phyloP scores from a whole-genome alignment of 2,329 filamentous ascomycete species.

The Zelopaecilomyces penicillatus region DNA sequence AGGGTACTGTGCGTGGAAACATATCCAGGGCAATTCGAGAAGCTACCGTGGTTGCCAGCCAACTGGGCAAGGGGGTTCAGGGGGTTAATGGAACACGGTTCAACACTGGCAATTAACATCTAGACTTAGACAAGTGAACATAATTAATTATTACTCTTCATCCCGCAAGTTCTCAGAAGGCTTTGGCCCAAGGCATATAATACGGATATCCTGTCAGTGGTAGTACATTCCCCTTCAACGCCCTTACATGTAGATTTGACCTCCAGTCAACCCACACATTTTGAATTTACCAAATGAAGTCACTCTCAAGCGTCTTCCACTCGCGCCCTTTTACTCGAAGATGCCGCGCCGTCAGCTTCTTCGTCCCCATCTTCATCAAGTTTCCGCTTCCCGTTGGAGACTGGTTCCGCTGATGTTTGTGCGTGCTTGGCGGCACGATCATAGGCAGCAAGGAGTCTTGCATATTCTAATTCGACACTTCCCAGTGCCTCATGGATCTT shows the following conservation, averaged over 20 bases:
- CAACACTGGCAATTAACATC: slow-evolving; percentile 8
- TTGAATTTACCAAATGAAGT: neutral
- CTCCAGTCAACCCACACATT: too few relatives aligned
- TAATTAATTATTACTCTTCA: too few relatives aligned
- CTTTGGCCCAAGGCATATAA: too few relatives aligned
- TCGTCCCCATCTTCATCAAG: slow-evolving; percentile 15
- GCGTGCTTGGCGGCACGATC: slow-evolving; percentile 30
- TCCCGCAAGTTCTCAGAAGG: too few relatives aligned
- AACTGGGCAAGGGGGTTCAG: slow-evolving; percentile 39
- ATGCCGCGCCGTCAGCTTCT: slow-evolving; percentile 12
- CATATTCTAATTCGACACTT: slow-evolving; percentile 64
- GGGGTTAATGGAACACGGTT: slow-evolving; percentile 28
- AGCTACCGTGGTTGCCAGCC: slow-evolving; percentile 60
- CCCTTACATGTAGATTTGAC: too few relatives aligned
- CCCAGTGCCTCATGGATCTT: slow-evolving; percentile 63
- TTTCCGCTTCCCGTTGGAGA: slow-evolving; percentile 39
- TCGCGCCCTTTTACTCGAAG: slow-evolving; percentile 37
- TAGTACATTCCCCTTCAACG: too few relatives aligned
- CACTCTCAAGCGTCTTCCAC: slow-evolving; percentile 24
- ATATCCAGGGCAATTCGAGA: slow-evolving; percentile 62
- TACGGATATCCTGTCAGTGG: too few relatives aligned
- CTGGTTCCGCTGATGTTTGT: slow-evolving; percentile 4
- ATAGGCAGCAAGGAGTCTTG: slow-evolving; percentile 47
- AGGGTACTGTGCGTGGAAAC: slow-evolving; percentile 59
- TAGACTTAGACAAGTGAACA: too few relatives aligned